Evolutionary conservation across 768 basidiomycete genomes (phyloP).

Genomic region (Tremella mesenterica): DNA sequence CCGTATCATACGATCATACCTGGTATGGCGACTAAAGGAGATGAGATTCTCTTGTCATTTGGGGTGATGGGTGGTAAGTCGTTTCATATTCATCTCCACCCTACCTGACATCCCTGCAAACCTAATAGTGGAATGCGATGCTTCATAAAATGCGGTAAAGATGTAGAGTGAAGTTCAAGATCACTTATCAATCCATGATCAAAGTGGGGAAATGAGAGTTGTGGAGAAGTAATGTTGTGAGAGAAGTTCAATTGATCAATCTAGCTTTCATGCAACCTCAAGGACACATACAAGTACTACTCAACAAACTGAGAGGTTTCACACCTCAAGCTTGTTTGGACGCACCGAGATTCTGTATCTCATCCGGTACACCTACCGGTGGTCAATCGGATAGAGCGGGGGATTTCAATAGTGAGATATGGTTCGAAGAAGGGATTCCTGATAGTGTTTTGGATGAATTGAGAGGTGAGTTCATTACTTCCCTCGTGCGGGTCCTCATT

Average conservation of each 20-base stretch:
- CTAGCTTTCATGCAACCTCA: slow-evolving; percentile 60
- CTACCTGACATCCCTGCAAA: no score
- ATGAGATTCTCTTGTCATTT: slow-evolving; percentile 26
- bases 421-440: slow-evolving; percentile 75
- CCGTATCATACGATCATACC: slow-evolving; percentile 79
- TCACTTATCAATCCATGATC: no score
- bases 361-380: slow-evolving; percentile 63
- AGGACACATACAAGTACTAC: slow-evolving; percentile 87
- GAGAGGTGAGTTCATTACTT: slow-evolving; percentile 54
- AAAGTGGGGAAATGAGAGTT: no score
- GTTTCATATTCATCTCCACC: not conserved
- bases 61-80: slow-evolving; percentile 62
- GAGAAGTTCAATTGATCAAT: no score
- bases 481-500: no score
- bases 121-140: no score
- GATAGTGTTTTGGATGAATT: slow-evolving; percentile 58
- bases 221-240: no score
- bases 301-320: slow-evolving; percentile 81
- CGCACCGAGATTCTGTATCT: slow-evolving; percentile 93
- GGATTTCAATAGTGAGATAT: slow-evolving; percentile 72
- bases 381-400: slow-evolving; percentile 51
- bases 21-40: slow-evolving; percentile 32
- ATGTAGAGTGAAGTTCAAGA: no score
- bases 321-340: slow-evolving; percentile 84
- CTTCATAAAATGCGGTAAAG: no score